Conservation (phyloP, 441 rosid genomes). For the Macaranga tanarius region DNA sequence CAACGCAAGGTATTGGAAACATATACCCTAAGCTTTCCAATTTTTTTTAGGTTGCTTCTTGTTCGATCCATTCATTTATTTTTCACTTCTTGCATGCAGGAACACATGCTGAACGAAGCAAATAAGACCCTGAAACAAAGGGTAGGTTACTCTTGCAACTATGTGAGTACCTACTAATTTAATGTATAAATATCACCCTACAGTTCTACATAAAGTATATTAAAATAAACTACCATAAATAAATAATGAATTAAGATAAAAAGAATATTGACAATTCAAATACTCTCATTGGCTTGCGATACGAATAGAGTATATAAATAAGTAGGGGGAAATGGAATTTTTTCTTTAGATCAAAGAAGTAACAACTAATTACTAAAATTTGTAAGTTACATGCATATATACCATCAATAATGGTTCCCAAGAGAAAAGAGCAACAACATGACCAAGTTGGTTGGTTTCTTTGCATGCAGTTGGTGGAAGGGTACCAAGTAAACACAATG, state of each 20-base stretch:
- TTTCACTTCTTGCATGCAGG: slow-evolving; percentile 40
- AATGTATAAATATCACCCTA: too few species aligned
- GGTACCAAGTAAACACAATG: slow-evolving; percentile 66
- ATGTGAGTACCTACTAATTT: background rate
- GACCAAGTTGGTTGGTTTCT: background rate
- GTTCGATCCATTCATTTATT: background rate
- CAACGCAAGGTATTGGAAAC: slow-evolving; percentile 69
- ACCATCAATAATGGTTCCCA: background rate
- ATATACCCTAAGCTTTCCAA: background rate
- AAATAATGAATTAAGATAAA: too few species aligned
- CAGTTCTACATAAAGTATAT: too few species aligned
- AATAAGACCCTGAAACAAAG: slow-evolving; percentile 77
- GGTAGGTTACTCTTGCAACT: slow-evolving; percentile 41
- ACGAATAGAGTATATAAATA: too few species aligned
- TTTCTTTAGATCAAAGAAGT: too few species aligned
- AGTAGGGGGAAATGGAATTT: too few species aligned
- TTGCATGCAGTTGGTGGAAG: slow-evolving; percentile 69
- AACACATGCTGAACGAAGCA: slow-evolving; percentile 74
- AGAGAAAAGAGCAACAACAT: background rate
- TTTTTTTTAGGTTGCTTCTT: background rate
- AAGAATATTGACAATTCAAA: too few species aligned
- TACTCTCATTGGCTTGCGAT: too few species aligned
- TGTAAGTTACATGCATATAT: background rate
- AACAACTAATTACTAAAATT: too few species aligned
- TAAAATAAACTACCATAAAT: too few species aligned